Conservation (phyloP, 768 basidiomycete genomes). For the Trametes gibbosa region DNA sequence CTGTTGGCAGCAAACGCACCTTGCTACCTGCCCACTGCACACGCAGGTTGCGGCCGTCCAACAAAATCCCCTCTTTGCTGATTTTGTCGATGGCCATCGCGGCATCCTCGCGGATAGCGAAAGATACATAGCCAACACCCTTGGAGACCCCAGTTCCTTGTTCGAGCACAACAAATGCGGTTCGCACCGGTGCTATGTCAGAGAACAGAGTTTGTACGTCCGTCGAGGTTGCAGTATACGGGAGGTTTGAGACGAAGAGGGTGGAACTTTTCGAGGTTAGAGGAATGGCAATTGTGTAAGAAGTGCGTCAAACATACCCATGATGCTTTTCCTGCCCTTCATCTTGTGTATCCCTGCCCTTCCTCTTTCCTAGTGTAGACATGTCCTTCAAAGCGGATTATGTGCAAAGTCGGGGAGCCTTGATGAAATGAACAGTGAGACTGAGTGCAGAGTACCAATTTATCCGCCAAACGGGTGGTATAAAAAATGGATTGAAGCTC, state of each 20-base stretch:
- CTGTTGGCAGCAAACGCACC: constrained; percentile 37
- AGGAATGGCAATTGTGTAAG: background rate
- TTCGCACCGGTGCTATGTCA: constrained; percentile 90
- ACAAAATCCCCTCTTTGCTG: constrained; percentile 57
- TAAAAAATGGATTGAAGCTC: too few relatives aligned
- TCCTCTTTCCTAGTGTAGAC: constrained; percentile 20
- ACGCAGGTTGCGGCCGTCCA: constrained; percentile 68
- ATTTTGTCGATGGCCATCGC: constrained; percentile 66
- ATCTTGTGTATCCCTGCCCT: constrained; percentile 16
- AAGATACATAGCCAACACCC: constrained; percentile 95
- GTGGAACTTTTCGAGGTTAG: constrained; percentile 55
- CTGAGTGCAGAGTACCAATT: background rate
- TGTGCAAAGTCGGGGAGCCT: too few relatives aligned
- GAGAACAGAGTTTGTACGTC: constrained; percentile 94
- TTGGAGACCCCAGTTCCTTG: constrained; percentile 75
- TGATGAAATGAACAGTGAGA: background rate
- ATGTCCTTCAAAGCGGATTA: background rate
- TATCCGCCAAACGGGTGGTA: too few relatives aligned
- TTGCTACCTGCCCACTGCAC: constrained; percentile 81
- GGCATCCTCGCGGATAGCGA: constrained; percentile 87
- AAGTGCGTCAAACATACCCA: constrained; percentile 5
- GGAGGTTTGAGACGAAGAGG: constrained; percentile 90
- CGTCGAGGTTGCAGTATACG: constrained; percentile 85
- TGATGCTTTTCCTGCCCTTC: constrained; percentile 9
- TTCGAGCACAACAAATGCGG: constrained; percentile 90